These are phyloP conservation scores for Acmispon strigosus DNA, from an alignment of 306 rosid species.

Conservation along the genomic window DNA sequence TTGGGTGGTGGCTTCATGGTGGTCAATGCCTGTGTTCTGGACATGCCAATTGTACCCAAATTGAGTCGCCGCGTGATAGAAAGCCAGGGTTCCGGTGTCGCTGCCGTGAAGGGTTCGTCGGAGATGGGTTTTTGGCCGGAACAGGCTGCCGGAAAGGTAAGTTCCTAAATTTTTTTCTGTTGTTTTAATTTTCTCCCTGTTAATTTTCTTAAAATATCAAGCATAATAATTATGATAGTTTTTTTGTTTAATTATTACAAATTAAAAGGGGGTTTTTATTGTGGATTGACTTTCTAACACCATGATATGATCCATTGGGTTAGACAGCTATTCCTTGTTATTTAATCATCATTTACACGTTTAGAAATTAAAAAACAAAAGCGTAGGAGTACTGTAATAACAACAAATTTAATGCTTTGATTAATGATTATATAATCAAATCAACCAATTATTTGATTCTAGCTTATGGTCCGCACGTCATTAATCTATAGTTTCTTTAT, in stretches of 20 bases:
- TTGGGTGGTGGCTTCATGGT: slow-evolving; percentile 86
- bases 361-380: neutral
- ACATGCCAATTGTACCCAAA: slow-evolving; percentile 41
- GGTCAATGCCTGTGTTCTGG: slow-evolving; percentile 41
- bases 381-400: too few species aligned
- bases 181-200: too few species aligned
- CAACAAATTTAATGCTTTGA: neutral
- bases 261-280: neutral
- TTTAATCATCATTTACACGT: neutral
- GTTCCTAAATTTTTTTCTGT: neutral
- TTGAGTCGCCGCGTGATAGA: slow-evolving; percentile 28
- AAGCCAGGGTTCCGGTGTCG: slow-evolving; percentile 40
- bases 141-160: slow-evolving; percentile 78
- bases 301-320: neutral
- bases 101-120: slow-evolving; percentile 49
- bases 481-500: neutral
- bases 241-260: neutral
- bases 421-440: neutral
- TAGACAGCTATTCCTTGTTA: neutral
- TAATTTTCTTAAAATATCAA: neutral
- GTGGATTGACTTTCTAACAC: slow-evolving; percentile 17
- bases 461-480: neutral
- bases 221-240: too few species aligned
- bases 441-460: neutral
- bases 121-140: slow-evolving; percentile 72